Conservation (phyloP, 2,329 filamentous ascomycete genomes). For the Ophiostoma piceae region DNA sequence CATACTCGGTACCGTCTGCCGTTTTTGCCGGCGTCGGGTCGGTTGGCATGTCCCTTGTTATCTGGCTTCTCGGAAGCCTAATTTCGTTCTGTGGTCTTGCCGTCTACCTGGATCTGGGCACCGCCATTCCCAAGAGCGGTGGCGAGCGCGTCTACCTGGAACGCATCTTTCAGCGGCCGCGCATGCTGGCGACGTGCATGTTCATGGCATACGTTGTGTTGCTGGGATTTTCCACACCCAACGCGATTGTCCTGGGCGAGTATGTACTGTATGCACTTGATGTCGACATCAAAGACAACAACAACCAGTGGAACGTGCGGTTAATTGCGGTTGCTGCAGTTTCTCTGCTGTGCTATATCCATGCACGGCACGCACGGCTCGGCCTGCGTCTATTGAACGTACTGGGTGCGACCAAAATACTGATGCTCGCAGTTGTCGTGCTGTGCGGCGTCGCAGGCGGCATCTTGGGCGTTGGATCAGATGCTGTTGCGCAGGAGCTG, state of each 20-base stretch:
- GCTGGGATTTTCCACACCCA: not conserved
- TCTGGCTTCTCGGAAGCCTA: not conserved
- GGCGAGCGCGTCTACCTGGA: conserved; percentile 52
- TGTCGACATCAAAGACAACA: not conserved
- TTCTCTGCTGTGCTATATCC: not conserved
- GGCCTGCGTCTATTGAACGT: not conserved
- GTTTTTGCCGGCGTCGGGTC: not conserved
- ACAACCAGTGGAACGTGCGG: not conserved
- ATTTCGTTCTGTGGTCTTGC: not conserved
- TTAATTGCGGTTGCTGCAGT: not conserved
- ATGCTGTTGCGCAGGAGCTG: not conserved
- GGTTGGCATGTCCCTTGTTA: not conserved
- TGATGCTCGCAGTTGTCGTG: not conserved
- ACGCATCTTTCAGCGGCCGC: conserved; percentile 47
- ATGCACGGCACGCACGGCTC: not conserved
- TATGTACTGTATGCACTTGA: not conserved
- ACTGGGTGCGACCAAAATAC: not conserved
- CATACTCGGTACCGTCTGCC: not conserved
- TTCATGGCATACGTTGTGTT: not conserved
- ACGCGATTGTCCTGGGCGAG: not conserved
- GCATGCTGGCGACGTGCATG: conserved; percentile 43
- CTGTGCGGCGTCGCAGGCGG: not conserved
- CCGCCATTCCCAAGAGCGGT: conserved; percentile 42
- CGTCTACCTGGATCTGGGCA: conserved; percentile 33
- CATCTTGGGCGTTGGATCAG: not conserved